Conservation (phyloP, 768 basidiomycete genomes). For the Holtermannia corniformis region DNA sequence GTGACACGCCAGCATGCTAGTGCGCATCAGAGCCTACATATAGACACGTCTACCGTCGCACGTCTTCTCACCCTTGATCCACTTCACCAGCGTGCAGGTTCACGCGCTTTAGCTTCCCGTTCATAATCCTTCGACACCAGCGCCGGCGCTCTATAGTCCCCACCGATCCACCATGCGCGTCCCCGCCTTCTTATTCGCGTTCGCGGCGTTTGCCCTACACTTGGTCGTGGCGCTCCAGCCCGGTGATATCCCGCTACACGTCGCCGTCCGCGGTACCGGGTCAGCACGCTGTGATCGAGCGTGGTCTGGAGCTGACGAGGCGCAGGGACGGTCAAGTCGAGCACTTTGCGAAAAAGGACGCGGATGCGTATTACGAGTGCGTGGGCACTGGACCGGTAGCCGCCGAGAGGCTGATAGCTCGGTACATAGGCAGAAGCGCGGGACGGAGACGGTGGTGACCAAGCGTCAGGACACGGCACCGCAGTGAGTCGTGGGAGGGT, state of each 20-base stretch:
- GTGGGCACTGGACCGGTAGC: not conserved
- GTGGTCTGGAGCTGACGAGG: not conserved
- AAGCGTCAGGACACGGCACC: conserved; percentile 5
- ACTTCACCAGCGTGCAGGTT: not conserved
- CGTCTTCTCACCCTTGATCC: too few species aligned
- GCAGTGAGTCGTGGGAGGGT: not conserved
- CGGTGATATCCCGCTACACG: conserved; percentile 13
- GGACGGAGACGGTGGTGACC: not conserved
- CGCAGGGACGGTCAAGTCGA: conserved; percentile 7
- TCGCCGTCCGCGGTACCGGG: conserved; percentile 14
- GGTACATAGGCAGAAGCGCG: not conserved
- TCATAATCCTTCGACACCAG: not conserved
- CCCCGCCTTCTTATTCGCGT: conserved; percentile 2
- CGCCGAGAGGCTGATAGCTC: not conserved
- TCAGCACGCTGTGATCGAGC: not conserved
- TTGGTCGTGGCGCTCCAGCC: conserved; percentile 5
- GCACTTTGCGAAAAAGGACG: conserved; percentile 15
- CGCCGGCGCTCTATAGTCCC: not conserved
- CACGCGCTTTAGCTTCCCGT: too few species aligned
- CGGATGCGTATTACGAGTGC: conserved; percentile 1
- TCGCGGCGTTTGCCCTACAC: conserved; percentile 1
- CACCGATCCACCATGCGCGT: conserved; percentile 3
- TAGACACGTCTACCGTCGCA: too few species aligned
- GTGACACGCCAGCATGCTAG: too few species aligned
- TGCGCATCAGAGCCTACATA: too few species aligned